Conservation (phyloP, 2,329 filamentous ascomycete genomes). For the Alternaria ventricosa region DNA sequence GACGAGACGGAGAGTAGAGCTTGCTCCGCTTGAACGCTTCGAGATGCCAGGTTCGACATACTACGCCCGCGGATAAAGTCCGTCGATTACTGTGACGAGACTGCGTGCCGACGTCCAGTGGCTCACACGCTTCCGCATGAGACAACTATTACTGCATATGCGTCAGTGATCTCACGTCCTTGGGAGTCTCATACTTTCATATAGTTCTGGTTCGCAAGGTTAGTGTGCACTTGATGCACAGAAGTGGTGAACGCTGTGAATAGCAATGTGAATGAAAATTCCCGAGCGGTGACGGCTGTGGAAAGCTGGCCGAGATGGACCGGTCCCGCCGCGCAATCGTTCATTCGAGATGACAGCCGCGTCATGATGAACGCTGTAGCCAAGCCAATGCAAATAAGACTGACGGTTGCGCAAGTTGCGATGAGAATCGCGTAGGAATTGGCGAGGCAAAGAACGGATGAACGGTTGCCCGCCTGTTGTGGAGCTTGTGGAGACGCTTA, state of each 20-base stretch:
- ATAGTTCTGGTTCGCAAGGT: neutral
- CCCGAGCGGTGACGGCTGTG: neutral
- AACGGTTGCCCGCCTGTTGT: neutral
- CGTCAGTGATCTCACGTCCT: neutral
- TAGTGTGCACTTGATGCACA: neutral
- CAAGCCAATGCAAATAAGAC: neutral
- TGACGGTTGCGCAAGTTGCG: neutral
- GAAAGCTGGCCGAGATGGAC: neutral
- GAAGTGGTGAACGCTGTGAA: neutral
- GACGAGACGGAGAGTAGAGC: neutral
- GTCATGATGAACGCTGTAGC: neutral
- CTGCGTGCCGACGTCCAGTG: neutral
- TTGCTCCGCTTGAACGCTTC: neutral
- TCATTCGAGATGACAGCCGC: neutral
- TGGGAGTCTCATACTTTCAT: neutral
- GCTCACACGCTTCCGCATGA: neutral
- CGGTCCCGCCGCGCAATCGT: neutral
- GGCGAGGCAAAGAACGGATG: neutral
- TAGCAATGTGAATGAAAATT: neutral
- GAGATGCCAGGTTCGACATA: neutral
- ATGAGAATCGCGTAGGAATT: neutral
- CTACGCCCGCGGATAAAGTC: neutral
- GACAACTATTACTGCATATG: neutral
- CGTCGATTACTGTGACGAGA: neutral
- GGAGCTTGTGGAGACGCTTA: conserved; percentile 4